Evolutionary conservation across 352 stramenopile species (phyloP), one percentile per base, ranked within the genome.

Genomic region (Globisporangium barbulae): DNA sequence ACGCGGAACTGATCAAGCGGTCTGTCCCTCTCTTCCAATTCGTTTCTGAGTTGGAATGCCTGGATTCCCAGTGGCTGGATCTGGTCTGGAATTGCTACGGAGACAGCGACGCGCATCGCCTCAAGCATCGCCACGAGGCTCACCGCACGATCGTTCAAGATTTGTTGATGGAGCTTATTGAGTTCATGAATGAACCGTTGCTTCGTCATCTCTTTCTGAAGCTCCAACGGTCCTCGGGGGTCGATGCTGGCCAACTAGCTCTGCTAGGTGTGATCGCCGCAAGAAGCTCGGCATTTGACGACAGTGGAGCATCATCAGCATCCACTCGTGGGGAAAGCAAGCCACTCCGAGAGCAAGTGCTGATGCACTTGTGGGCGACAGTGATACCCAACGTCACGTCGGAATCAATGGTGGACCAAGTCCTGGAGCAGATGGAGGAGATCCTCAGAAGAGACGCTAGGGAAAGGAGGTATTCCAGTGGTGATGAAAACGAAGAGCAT

Each of bases 1-100:
- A 93, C 55, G 71, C 80, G 0, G 82, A 93, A 50, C 64, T 93
- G 6, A 68, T 93, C 53, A 91, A 91, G 50, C 69, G 85, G 6
- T 76, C 70, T 0, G 70, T 73, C 0, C 75, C 85, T 1, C 49
- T 93, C n/a, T 83, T 91, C 25, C 79, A 83, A 28, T 90, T 91
- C 49, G 70, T 66, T 6, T 73, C 69, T 5, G 68, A 75, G 33
- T 42, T 83, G 15, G 73, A 78, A 41, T 64, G 57, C 10, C 61
- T 88, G 5, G 54, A 70, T 0, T 61, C 61, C 0, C 54, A 66
- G 22, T 89, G 76, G 71, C 60, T 93, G 17, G 71, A 88, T 48
- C 63, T 79, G 1, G 67, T 90, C 1, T 90, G 82, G 80, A 63
- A 41, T 6, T 86, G 79, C 49, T 90, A 84, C 48, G 68, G 74